Base-by-base conservation (phyloP, 495 filamentous ascomycete species). In the Talaromyces trachyspermus region DNA sequence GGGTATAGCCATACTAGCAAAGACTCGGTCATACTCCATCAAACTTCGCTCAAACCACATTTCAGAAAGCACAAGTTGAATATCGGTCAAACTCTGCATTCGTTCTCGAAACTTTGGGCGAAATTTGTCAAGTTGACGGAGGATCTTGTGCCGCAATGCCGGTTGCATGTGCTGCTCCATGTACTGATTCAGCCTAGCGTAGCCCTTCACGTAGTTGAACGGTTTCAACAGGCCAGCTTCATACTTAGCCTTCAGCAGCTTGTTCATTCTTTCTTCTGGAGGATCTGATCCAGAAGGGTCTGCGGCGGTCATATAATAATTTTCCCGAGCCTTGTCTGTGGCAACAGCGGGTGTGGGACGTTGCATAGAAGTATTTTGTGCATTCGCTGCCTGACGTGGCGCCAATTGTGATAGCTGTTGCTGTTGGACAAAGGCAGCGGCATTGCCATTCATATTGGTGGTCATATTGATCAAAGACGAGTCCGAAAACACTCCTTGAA, bases 171-270 rank as follows among this genome's bases (percentile, higher is more conserved):
- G 79, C 49, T 78, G 78, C 51, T 94, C 88, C 80, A 98, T 92
- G 60, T 95, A 97, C 48, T 78, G 77, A 42, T 88, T 85, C 26
- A 98, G 69, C 15, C 89, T 75, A 6, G 88, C 86, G 57, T 97
- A 98, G 9, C 94, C 92, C 56, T 95, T 94, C 52, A 95, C 85
- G 64, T 98, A 97, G 63, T 95, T 96, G 74, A 97, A 98, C 7
- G 92, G 92, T 58, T 89, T 89, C 52, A 98, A 70, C 53, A 98
- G 72, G 4, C 92, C 92, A 2, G 92, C 92, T 55, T 95, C 89
- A 57, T 91, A 89, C 61, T 98, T 98, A 37, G 94, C 92, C 62
- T 85, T 84, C 45, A 98, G 78, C 1, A 98, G 83, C 54, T 89
- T 88, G 62, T 92, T 86, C 88, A 97, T 94, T 48, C 94, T 83